A percentile compares a stretch with the other conserved stretches of the same genome.
Conservation (phyloP, 108 stramenopile species). For the Epipyxis sp. region DNA sequence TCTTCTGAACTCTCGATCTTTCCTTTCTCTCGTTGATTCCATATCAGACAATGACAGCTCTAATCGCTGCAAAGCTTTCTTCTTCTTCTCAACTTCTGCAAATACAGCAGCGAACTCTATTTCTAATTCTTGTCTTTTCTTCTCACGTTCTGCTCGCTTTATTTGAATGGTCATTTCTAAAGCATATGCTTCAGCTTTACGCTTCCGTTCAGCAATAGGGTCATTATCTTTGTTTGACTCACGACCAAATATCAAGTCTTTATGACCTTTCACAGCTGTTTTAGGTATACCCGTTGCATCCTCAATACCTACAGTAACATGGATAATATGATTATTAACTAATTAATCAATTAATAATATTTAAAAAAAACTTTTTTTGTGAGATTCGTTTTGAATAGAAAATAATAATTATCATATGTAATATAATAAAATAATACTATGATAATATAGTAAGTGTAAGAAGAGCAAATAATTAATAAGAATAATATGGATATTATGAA, state of each 20-base stretch:
- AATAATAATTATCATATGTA: no score
- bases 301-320: constrained; percentile 31
- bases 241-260: constrained; percentile 22
- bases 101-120: constrained; percentile 56
- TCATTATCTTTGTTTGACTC: constrained; percentile 1
- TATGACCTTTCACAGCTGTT: constrained; percentile 22
- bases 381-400: no score
- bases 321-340: no score
- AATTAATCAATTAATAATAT: no score
- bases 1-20: constrained; percentile 48
- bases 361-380: no score
- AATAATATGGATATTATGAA: no score
- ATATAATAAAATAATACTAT: no score
- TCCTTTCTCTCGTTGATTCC: constrained; percentile 54
- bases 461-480: no score
- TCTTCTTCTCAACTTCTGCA: constrained; percentile 48
- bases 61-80: constrained; percentile 46
- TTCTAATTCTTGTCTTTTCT: constrained; percentile 51
- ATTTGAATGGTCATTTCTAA: constrained; percentile 58
- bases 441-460: no score
- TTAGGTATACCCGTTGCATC: constrained; percentile 44
- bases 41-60: constrained; percentile 53
- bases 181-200: constrained; percentile 49
- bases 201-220: constrained; percentile 1
- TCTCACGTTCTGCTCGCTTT: constrained; percentile 60